These are phyloP conservation scores for Leccinum subrobustum DNA, from an alignment of 1,284 basidiomycete genomes.

Conservation along the genomic window DNA sequence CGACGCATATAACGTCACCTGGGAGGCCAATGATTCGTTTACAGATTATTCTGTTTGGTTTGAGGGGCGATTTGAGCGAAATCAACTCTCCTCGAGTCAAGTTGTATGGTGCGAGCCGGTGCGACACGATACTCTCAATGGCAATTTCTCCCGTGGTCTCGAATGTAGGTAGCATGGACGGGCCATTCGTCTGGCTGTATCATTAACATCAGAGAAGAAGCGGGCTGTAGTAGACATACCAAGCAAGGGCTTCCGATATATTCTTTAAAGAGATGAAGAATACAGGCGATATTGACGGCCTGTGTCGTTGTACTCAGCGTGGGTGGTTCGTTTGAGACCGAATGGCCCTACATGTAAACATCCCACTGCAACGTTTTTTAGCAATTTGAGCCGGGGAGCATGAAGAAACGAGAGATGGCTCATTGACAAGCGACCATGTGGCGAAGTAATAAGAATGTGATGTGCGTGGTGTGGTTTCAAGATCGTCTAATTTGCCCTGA, in stretches of 20 bases:
- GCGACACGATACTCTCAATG: conserved; percentile 60
- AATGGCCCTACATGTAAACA: conserved; percentile 30
- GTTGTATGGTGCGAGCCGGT: conserved; percentile 50
- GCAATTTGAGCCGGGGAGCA: conserved; percentile 8
- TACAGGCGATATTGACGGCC: conserved; percentile 52
- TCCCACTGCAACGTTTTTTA: conserved; percentile 27
- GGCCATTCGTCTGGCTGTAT: conserved; percentile 54
- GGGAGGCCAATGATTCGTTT: conserved; percentile 91
- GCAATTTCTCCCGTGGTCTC: conserved; percentile 57
- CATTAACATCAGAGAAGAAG: neutral
- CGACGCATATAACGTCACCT: conserved; percentile 87
- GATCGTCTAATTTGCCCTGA: neutral
- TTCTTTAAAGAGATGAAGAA: conserved; percentile 56
- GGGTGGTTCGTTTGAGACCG: neutral
- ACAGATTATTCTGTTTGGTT: conserved; percentile 74
- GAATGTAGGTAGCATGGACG: conserved; percentile 90
- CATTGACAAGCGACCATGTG: conserved; percentile 16
- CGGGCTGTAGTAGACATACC: conserved; percentile 36
- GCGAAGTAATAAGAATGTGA: neutral
- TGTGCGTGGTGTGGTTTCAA: neutral
- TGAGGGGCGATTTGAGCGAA: conserved; percentile 72
- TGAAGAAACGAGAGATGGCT: conserved; percentile 17
- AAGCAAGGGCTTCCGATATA: conserved; percentile 56
- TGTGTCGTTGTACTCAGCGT: conserved; percentile 24
- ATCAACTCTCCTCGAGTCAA: conserved; percentile 81